phyloP scores from a whole-genome alignment of 768 basidiomycete species.

The Lyophyllum atratum region DNA sequence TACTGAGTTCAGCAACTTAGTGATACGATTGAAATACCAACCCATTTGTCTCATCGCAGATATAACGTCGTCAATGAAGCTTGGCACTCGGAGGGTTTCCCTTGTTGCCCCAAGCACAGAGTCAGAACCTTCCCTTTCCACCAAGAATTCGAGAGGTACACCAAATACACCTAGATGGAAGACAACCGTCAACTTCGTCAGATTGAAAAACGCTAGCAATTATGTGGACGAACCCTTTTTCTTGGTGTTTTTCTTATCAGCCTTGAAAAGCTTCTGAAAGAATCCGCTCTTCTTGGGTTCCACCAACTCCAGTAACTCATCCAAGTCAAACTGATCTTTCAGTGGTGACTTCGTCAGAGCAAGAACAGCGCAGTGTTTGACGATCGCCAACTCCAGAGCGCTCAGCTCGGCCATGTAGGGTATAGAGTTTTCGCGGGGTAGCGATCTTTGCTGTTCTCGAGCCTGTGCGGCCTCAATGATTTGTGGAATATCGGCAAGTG shows the following conservation, averaged over 20 bases:
- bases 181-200: too few species aligned
- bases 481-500: conserved; percentile 92
- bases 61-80: conserved; percentile 97
- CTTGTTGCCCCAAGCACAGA: conserved; percentile 89
- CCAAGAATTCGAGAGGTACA: conserved; percentile 88
- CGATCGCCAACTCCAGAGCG: conserved; percentile 82
- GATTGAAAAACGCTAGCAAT: background rate
- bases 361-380: conserved; percentile 89
- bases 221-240: conserved; percentile 64
- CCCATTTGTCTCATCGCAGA: conserved; percentile 99
- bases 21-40: conserved; percentile 37
- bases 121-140: conserved; percentile 95
- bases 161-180: conserved; percentile 80
- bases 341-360: conserved; percentile 77
- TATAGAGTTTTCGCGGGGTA: conserved; percentile 75
- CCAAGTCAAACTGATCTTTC: conserved; percentile 82
- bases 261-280: conserved; percentile 96
- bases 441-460: conserved; percentile 81
- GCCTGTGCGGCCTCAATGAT: conserved; percentile 92
- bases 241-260: conserved; percentile 89
- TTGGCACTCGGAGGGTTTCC: conserved; percentile 84
- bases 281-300: conserved; percentile 92
- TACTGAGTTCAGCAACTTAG: conserved; percentile 3
- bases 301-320: conserved; percentile 91
- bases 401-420: conserved; percentile 85